Conservation (phyloP, 2,329 filamentous ascomycete genomes). For the Cladophialophora yegresii region DNA sequence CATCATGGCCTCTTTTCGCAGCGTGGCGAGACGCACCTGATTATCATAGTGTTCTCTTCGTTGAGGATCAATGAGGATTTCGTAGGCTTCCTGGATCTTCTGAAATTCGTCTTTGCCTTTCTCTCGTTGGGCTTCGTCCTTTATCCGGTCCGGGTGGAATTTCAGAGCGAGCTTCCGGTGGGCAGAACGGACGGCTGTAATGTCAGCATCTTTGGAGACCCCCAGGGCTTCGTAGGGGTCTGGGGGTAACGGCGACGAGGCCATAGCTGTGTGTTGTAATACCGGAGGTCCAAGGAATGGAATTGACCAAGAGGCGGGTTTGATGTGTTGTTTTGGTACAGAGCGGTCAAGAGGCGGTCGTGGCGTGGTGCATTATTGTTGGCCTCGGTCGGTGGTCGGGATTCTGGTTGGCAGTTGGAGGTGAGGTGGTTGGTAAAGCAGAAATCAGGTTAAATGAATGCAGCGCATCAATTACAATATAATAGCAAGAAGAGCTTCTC, state of each 20-base stretch:
- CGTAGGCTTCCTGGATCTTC: constrained; percentile 88
- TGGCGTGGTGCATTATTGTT: constrained; percentile 27
- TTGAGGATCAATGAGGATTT: constrained; percentile 77
- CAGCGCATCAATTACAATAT: constrained; percentile 14
- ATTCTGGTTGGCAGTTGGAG: constrained; percentile 7
- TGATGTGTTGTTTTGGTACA: constrained; percentile 29
- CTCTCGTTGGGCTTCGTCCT: constrained; percentile 73
- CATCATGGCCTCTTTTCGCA: constrained; percentile 60
- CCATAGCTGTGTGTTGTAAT: constrained; percentile 20
- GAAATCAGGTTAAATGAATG: constrained; percentile 5
- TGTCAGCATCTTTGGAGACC: constrained; percentile 69
- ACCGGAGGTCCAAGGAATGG: constrained; percentile 12
- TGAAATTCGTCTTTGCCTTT: constrained; percentile 86
- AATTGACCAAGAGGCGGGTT: constrained; percentile 8
- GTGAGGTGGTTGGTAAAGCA: constrained; percentile 23
- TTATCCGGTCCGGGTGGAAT: constrained; percentile 89
- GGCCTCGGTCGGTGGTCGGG: constrained; percentile 25
- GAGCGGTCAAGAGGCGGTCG: constrained; percentile 29
- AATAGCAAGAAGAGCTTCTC: constrained; percentile 10
- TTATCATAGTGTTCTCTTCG: constrained; percentile 77
- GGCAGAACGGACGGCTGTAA: constrained; percentile 71
- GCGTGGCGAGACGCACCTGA: constrained; percentile 65
- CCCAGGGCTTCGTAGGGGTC: constrained; percentile 82
- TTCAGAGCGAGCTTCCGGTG: constrained; percentile 85
- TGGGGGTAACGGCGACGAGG: constrained; percentile 39